Base-by-base conservation (phyloP, 129 eudicot genomes). In the Chrysanthemum seticuspe region DNA sequence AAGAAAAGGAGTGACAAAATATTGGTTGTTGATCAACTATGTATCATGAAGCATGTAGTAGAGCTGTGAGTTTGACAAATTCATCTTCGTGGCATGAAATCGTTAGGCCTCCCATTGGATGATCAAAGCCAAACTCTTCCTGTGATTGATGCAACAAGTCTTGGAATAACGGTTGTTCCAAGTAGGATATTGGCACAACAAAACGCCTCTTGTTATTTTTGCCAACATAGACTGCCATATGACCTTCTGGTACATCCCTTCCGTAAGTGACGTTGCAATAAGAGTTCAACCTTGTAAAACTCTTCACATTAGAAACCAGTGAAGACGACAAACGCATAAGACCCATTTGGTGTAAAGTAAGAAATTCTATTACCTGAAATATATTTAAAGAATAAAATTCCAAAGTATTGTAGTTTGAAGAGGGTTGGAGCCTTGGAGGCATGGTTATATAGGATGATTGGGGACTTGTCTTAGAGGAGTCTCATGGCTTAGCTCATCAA, bases 101-200 rank as follows among this genome's bases (percentile, higher is more conserved):
- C 16, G 78, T 74, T 34, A 74, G 65, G 55, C 78, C 78, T 65
- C 78, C 78, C 78, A 65, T 65, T 2, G 78, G 65, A 53, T 74
- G 78, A 52, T 74, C 65, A 53, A 64, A 74, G 55, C 72, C 72
- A 10, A 64, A 74, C 3, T 74, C 72, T 52, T 74, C 72, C 65
- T 74, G 72, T 0, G 78, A 74, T 65, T 65, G 72, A 36, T 64
- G 72, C 78, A 74, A 53, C 48, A 74, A 64, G 13, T 64, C 65
- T 74, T 63, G 78, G 48, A 74, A 74, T 19, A 74, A 52, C 15
- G 72, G 78, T 36, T 74, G 65, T 53, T 74, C 72, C 63, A 74
- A 65, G 65, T 27, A 74, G 8, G 72, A 49, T 62, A 74, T 1
- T n/a, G 78, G 72, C 16, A 74, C 53, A 18, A 74, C 78, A 74